Conservation (phyloP, 768 basidiomycete genomes). For the Tylopilus sp. region DNA sequence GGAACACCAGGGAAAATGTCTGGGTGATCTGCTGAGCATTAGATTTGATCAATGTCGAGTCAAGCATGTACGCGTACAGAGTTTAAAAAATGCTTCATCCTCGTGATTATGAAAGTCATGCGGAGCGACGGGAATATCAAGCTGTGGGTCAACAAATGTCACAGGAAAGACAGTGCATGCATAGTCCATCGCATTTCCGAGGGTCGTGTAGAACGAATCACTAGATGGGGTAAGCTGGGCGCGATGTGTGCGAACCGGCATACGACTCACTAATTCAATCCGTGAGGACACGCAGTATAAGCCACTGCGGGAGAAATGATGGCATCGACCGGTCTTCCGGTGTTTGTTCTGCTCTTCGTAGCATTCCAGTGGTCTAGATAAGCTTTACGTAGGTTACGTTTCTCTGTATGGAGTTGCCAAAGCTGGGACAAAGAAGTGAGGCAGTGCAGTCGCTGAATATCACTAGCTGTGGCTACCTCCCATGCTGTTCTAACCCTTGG, state of each 20-base stretch:
- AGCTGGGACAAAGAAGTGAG: conserved; percentile 24
- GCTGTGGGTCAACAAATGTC: conserved; percentile 39
- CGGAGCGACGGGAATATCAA: conserved; percentile 35
- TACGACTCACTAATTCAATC: conserved; percentile 36
- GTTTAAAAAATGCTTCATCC: conserved; percentile 42
- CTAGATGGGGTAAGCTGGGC: conserved; percentile 17
- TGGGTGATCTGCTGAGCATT: conserved; percentile 37
- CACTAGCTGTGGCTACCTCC: conserved; percentile 33
- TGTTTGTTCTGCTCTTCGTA: conserved; percentile 40
- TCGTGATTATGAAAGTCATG: conserved; percentile 40
- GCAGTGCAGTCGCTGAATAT: not conserved
- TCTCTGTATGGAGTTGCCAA: conserved; percentile 45
- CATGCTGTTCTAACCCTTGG: conserved; percentile 38
- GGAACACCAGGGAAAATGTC: conserved; percentile 44
- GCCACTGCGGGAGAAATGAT: conserved; percentile 46
- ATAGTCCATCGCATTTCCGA: conserved; percentile 49
- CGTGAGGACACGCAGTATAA: conserved; percentile 44
- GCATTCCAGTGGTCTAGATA: conserved; percentile 49
- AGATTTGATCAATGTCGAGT: not conserved
- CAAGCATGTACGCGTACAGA: conserved; percentile 36
- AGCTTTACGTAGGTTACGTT: conserved; percentile 38
- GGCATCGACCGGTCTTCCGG: conserved; percentile 50
- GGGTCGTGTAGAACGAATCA: conserved; percentile 41
- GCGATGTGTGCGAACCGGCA: not conserved
- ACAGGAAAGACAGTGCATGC: conserved; percentile 45